These are phyloP conservation scores for Olyra latifolia DNA, from an alignment of 176 grass and related monocot genomes.

Conservation along the genomic window DNA sequence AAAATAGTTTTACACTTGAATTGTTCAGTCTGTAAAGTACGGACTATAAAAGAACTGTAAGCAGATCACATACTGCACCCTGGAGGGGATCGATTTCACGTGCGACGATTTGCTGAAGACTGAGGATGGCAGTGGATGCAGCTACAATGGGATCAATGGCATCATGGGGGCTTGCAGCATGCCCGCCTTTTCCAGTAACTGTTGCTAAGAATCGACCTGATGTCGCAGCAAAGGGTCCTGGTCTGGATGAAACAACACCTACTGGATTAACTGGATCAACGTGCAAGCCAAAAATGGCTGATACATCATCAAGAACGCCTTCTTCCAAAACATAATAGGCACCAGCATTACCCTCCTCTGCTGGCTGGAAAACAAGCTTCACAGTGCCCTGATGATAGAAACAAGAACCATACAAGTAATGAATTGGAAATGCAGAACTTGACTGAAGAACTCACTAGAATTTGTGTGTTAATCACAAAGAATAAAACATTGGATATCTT, in stretches of 20 bases:
- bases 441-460: background rate
- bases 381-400: constrained; percentile 42
- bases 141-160: constrained; percentile 51
- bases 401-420: background rate
- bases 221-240: constrained; percentile 49
- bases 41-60: background rate
- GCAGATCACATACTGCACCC: constrained; percentile 16
- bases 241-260: constrained; percentile 32
- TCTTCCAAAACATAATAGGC: constrained; percentile 50
- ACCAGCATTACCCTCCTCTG: constrained; percentile 47
- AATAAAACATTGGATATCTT: too few relatives aligned
- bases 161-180: constrained; percentile 47
- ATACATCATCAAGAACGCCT: constrained; percentile 33
- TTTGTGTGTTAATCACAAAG: background rate
- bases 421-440: background rate
- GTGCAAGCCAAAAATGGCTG: constrained; percentile 55
- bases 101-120: constrained; percentile 49
- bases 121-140: constrained; percentile 37
- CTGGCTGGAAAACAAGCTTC: constrained; percentile 63
- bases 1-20: background rate
- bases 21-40: background rate
- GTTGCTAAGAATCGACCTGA: constrained; percentile 36
- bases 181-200: constrained; percentile 42
- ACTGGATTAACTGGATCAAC: constrained; percentile 30
- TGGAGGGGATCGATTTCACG: constrained; percentile 51